Percentiles rank a stretch among this genome's conserved stretches.
Evolutionary conservation across 2,329 filamentous ascomycete genomes (phyloP).

Genomic region (Xylaria sp.): DNA sequence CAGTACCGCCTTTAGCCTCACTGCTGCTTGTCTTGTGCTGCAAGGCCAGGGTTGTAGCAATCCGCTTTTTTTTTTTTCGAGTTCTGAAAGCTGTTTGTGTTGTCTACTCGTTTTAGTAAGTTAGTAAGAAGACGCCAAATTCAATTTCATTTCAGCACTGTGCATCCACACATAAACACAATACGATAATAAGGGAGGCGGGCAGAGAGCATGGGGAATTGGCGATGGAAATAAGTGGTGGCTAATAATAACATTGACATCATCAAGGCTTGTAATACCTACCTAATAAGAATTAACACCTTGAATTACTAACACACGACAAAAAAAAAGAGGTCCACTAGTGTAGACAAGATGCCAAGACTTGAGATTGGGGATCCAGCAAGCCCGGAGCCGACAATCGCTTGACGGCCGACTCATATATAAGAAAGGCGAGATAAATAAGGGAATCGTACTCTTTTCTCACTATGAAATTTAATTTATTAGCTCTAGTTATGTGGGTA

Average conservation of each 20-base stretch:
- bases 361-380: slow-evolving; percentile 21
- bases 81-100: slow-evolving; percentile 22
- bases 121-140: slow-evolving; percentile 22
- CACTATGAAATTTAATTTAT: slow-evolving; percentile 1
- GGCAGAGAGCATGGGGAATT: slow-evolving; percentile 5
- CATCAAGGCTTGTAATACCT: slow-evolving; percentile 33
- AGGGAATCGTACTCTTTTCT: background rate
- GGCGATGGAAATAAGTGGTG: slow-evolving; percentile 11
- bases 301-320: slow-evolving; percentile 28
- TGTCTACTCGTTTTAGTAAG: slow-evolving; percentile 12
- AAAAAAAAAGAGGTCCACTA: slow-evolving; percentile 11
- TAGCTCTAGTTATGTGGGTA: background rate
- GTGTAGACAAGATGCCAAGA: slow-evolving; percentile 14
- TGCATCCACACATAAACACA: slow-evolving; percentile 24
- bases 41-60: slow-evolving; percentile 11
- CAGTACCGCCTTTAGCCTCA: slow-evolving; percentile 10
- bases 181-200: slow-evolving; percentile 1
- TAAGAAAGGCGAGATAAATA: slow-evolving; percentile 2
- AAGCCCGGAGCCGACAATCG: slow-evolving; percentile 21
- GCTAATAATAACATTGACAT: slow-evolving; percentile 33
- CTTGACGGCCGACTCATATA: slow-evolving; percentile 18
- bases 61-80: slow-evolving; percentile 23
- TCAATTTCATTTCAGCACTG: slow-evolving; percentile 21
- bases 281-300: slow-evolving; percentile 30
- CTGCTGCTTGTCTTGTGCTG: slow-evolving; percentile 11